Base-by-base conservation (phyloP, 1,284 basidiomycete species). In the Malassezia vespertilionis region DNA sequence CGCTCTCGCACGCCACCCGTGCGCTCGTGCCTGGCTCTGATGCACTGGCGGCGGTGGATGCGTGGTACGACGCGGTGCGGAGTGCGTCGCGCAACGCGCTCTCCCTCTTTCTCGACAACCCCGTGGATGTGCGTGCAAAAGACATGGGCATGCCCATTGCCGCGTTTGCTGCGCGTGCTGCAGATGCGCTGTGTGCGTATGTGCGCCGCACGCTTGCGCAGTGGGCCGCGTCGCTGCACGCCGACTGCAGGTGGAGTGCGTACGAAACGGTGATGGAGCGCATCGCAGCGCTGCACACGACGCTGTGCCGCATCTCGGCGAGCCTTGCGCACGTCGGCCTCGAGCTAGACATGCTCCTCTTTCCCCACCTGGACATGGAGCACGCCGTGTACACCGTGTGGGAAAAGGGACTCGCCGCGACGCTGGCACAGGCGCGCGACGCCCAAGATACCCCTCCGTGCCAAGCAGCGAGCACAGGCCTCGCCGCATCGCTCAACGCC, bases 401-500 rank as follows among this genome's bases (percentile, higher is more conserved):
- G 45, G 15, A 5, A 6, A 14, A 18, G 7, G 31, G 38, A 15
- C 15, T 32, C 12, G 17, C 7, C 9, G 17, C 9, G 6, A 15
- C 31, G 12, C 12, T 15, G 12, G 31, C 31, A 28, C 26, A 7
- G 26, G 12, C 31, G 31, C 31, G 14, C 31, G 31, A 9, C 31
- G 31, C 14, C 12, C 9, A 10, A n/a, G n/a, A n/a, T n/a, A n/a
- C n/a, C n/a, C n/a, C n/a, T n/a, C n/a, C n/a, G n/a, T n/a, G n/a
- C n/a, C n/a, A n/a, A 7, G 31, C 31, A 5, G 17, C 18, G 23
- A 26, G 14, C 11, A 26, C 32, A n/a, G 14, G 18, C 3, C 5
- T 51, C 12, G 35, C 38, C 7, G 24, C 33, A 1, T 42, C 48
- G 30, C 31, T 51, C 17, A 51, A 51, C 27, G 43, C 20, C 11